Evolutionary conservation across 1,284 basidiomycete species (phyloP).

Genomic region (Trichosporon sp.): DNA sequence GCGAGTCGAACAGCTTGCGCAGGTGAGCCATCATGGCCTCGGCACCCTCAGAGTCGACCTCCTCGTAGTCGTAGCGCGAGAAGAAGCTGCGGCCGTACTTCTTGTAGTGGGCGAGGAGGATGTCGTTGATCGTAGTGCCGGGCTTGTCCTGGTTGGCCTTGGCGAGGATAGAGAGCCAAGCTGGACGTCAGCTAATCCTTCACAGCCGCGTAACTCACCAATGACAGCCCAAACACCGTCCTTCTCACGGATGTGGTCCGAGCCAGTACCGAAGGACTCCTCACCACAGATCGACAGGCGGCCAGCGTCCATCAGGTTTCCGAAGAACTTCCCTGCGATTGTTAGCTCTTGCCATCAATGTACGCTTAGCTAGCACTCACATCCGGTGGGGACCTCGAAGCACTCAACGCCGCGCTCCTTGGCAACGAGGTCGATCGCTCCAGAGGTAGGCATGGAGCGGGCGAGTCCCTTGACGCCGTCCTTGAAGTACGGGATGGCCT

Average conservation of each 20-base stretch:
- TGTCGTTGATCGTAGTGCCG: conserved; percentile 77
- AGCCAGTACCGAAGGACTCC: conserved; percentile 98
- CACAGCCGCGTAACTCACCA: conserved; percentile 52
- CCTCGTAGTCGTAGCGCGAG: conserved; percentile 98
- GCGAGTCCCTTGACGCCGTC: conserved; percentile 91
- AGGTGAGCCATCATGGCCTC: conserved; percentile 76
- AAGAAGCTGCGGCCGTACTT: conserved; percentile 97
- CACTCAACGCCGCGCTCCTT: conserved; percentile 87
- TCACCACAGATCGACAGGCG: conserved; percentile 96
- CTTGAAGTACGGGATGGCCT: conserved; percentile 93
- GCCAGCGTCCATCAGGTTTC: conserved; percentile 98
- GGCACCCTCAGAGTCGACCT: conserved; percentile 86
- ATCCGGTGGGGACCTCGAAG: conserved; percentile 93
- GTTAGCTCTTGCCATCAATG: conserved; percentile 4
- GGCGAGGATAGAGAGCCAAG: conserved; percentile 96
- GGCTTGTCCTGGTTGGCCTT: conserved; percentile 78
- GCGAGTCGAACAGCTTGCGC: conserved; percentile 62
- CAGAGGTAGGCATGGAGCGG: conserved; percentile 93
- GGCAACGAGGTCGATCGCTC: conserved; percentile 94
- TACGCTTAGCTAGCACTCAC: conserved; percentile 44
- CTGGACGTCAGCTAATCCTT: conserved; percentile 49
- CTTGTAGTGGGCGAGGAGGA: conserved; percentile 79
- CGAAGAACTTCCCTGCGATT: conserved; percentile 92
- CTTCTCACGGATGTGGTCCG: conserved; percentile 98
- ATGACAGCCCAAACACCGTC: conserved; percentile 97